Percentiles rank a stretch among this genome's conserved stretches.
phyloP scores from a whole-genome alignment of 495 filamentous ascomycete genomes.

The Aspergillus campestris region DNA sequence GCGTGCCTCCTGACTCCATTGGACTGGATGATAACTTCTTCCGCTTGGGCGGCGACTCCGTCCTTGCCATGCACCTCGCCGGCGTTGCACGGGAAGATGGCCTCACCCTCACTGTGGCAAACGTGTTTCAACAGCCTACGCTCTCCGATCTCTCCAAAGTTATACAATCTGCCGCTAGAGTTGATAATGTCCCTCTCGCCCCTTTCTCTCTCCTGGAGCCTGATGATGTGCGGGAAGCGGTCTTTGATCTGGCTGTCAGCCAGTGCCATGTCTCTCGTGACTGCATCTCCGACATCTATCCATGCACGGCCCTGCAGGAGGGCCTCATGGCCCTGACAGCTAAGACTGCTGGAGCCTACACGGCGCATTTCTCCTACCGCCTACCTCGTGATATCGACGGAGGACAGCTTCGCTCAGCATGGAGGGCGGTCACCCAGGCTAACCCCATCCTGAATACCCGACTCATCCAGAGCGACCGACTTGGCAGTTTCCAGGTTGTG shows the following conservation, averaged over 20 bases:
- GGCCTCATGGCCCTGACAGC: slow-evolving; percentile 43
- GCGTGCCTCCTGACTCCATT: slow-evolving; percentile 12
- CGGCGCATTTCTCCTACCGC: slow-evolving; percentile 16
- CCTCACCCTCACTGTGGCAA: slow-evolving; percentile 23
- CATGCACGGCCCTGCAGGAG: slow-evolving; percentile 27
- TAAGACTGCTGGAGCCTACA: slow-evolving; percentile 20
- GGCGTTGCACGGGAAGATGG: slow-evolving; percentile 16
- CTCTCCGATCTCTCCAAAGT: slow-evolving; percentile 10
- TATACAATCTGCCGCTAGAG: no score
- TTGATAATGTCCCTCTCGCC: no score
- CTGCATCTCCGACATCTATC: no score
- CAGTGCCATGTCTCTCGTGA: no score
- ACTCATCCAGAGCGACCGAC: slow-evolving; percentile 17
- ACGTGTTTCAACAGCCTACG: slow-evolving; percentile 27
- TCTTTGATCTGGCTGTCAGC: no score
- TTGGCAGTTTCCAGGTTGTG: no score
- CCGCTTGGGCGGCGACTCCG: slow-evolving; percentile 44
- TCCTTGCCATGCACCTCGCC: slow-evolving; percentile 46
- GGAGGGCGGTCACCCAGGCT: slow-evolving; percentile 19
- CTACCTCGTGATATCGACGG: slow-evolving; percentile 21
- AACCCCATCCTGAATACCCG: slow-evolving; percentile 29
- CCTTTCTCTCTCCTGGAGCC: no score
- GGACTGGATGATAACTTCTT: slow-evolving; percentile 45
- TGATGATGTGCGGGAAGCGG: no score
- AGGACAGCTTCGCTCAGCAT: slow-evolving; percentile 26